Evolutionary conservation across 2,329 filamentous ascomycete species (phyloP).

Genomic region (Colletotrichum ledebouriae): DNA sequence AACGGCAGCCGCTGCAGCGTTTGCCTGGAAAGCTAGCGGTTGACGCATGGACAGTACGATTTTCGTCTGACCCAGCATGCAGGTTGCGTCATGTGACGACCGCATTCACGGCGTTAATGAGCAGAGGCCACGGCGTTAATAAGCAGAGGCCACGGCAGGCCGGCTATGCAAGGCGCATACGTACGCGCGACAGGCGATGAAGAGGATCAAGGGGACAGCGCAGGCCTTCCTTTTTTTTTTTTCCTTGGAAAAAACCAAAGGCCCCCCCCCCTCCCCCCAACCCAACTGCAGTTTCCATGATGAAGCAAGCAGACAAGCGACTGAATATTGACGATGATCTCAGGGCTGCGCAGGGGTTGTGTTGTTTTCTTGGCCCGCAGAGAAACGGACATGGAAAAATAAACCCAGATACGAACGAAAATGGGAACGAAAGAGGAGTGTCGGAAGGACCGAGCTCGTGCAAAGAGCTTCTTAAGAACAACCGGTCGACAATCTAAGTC

Average conservation of each 20-base stretch:
- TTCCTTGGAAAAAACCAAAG: no score
- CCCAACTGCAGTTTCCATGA: neutral
- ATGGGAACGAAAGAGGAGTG: neutral
- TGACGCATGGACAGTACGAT: slow-evolving; percentile 26
- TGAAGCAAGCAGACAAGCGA: neutral
- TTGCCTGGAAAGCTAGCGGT: slow-evolving; percentile 20
- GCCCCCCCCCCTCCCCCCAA: no score
- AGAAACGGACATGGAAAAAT: no score
- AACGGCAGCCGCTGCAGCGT: neutral
- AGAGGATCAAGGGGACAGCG: neutral
- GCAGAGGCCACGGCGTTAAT: slow-evolving; percentile 24
- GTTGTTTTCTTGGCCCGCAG: neutral
- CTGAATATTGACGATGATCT: no score
- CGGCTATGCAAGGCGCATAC: neutral
- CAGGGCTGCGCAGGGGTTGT: neutral
- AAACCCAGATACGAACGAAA: neutral
- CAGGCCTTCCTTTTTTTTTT: neutral
- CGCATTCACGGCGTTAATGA: slow-evolving; percentile 24
- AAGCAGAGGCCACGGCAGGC: slow-evolving; percentile 21
- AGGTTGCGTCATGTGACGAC: slow-evolving; percentile 34
- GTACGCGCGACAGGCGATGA: slow-evolving; percentile 4
- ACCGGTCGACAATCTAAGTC: slow-evolving; percentile 16
- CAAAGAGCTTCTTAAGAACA: slow-evolving; percentile 18
- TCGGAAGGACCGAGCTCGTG: neutral
- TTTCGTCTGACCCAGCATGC: slow-evolving; percentile 34